These are phyloP conservation scores for Hypomyces rosellus DNA, from an alignment of 2,329 filamentous ascomycete genomes.

Conservation along the genomic window DNA sequence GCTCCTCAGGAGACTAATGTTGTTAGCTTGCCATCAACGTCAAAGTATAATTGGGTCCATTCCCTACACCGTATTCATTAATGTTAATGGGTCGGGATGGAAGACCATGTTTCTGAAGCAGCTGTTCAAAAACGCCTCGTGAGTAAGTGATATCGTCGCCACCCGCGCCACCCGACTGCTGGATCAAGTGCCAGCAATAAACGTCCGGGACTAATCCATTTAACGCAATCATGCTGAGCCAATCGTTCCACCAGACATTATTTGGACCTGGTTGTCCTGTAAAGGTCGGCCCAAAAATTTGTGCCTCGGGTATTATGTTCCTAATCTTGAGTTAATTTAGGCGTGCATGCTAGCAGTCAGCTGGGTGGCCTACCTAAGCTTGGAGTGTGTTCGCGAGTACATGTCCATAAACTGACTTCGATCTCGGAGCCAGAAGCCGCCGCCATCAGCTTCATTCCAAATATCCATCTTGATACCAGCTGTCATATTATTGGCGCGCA, in stretches of 20 bases:
- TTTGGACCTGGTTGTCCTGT: constrained; percentile 4
- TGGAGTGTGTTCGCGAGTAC: constrained; percentile 1
- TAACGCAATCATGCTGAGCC: constrained; percentile 1
- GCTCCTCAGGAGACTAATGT: constrained; percentile 4
- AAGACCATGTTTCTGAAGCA: constrained; percentile 4
- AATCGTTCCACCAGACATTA: constrained; percentile 9
- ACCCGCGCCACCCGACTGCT: constrained; percentile 3
- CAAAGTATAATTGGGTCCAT: no score
- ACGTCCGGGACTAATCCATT: constrained; percentile 5
- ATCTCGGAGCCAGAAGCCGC: constrained; percentile 6
- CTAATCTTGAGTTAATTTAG: not conserved
- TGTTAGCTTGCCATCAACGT: not conserved
- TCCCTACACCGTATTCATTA: constrained; percentile 6
- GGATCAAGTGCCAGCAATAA: constrained; percentile 8
- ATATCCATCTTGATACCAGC: constrained; percentile 39
- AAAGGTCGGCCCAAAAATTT: constrained; percentile 6
- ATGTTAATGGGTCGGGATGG: constrained; percentile 5
- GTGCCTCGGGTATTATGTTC: constrained; percentile 3
- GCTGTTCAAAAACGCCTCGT: not conserved
- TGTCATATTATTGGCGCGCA: constrained; percentile 31
- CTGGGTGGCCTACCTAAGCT: not conserved
- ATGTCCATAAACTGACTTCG: constrained; percentile 4
- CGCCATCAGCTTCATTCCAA: constrained; percentile 47
- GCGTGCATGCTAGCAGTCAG: not conserved
- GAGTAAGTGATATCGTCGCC: constrained; percentile 5